Conservation (phyloP, 164 flowering plant species). For the Macadamia integrifolia region DNA sequence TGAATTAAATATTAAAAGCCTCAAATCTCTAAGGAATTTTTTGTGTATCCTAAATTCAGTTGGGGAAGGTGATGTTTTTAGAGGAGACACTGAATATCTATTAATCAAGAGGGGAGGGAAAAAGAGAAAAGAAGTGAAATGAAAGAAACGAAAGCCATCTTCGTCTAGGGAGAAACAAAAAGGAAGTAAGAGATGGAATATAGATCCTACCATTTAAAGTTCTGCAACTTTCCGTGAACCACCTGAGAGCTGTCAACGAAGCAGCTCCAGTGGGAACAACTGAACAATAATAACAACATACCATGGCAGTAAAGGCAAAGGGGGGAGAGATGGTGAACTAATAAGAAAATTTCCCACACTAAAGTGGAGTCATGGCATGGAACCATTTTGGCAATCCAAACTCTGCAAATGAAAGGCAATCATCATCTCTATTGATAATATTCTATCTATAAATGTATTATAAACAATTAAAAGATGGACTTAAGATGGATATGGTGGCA, state of each 20-base stretch:
- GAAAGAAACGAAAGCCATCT: neutral
- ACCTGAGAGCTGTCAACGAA: conserved; percentile 40
- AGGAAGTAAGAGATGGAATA: conserved; percentile 1
- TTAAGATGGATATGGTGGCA: conserved; percentile 1
- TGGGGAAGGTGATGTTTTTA: neutral
- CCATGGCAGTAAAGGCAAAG: conserved; percentile 18
- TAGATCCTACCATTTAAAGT: conserved; percentile 30
- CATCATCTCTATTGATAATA: conserved; percentile 6
- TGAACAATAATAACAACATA: conserved; percentile 33
- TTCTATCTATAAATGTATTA: conserved; percentile 15
- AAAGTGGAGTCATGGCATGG: conserved; percentile 1
- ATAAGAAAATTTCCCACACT: conserved; percentile 4
- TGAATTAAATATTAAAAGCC: too few relatives aligned
- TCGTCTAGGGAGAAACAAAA: neutral
- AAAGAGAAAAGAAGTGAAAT: too few relatives aligned
- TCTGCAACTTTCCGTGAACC: conserved; percentile 24
- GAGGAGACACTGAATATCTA: neutral
- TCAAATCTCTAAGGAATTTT: conserved; percentile 7
- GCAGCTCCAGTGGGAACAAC: conserved; percentile 27
- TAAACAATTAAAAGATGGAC: conserved; percentile 15
- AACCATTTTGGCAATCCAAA: conserved; percentile 7
- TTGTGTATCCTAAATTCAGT: neutral
- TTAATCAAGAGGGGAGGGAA: neutral
- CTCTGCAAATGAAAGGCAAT: conserved; percentile 8
- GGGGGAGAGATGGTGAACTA: conserved; percentile 3